Conservation (phyloP, 768 basidiomycete species). For the Suillus fuscotomentosus region DNA sequence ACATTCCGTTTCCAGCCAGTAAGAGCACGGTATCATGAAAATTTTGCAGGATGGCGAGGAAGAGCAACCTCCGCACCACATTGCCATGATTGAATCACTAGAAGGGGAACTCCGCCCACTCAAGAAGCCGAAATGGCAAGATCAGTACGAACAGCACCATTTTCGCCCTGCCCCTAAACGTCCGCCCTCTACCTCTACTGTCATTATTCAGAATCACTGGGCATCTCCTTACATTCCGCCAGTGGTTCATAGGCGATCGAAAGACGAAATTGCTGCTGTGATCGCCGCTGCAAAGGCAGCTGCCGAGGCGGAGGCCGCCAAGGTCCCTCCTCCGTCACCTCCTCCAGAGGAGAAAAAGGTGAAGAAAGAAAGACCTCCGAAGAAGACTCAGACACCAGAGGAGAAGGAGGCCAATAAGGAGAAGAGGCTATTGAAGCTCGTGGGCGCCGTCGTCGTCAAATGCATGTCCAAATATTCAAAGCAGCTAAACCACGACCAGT, state of each 20-base stretch:
- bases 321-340: conserved; percentile 9
- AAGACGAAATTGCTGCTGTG: conserved; percentile 36
- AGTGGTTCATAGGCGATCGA: neutral
- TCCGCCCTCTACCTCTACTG: neutral
- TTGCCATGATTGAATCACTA: conserved; percentile 18
- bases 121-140: conserved; percentile 30
- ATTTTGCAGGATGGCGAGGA: conserved; percentile 31
- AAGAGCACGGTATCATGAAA: neutral
- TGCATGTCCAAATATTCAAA: conserved; percentile 88
- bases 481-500: conserved; percentile 71
- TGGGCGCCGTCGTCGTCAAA: conserved; percentile 89
- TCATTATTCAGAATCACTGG: neutral
- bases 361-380: conserved; percentile 28
- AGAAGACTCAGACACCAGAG: conserved; percentile 47
- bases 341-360: conserved; percentile 17
- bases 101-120: conserved; percentile 30
- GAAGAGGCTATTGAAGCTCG: conserved; percentile 77
- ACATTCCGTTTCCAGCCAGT: neutral
- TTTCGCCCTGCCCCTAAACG: conserved; percentile 10
- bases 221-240: neutral
- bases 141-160: conserved; percentile 14
- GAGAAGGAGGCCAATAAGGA: conserved; percentile 73
- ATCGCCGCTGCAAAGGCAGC: conserved; percentile 36
- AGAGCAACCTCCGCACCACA: conserved; percentile 14
- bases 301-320: conserved; percentile 17